Conservation (phyloP, 148 eudicot species). For the Beta vulgaris region DNA sequence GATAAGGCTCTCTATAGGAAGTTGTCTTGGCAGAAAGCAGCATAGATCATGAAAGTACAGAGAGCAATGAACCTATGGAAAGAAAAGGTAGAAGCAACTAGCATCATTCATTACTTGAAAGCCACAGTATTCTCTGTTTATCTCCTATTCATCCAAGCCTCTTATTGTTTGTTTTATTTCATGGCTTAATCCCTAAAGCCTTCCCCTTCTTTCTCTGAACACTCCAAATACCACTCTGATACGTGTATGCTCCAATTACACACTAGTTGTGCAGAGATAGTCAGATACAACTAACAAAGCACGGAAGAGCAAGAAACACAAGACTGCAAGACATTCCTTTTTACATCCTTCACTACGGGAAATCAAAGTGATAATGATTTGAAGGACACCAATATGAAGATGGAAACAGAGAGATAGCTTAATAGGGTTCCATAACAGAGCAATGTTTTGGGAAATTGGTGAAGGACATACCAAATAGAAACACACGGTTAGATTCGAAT, state of each 20-base stretch:
- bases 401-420: not conserved
- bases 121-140: not conserved
- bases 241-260: not conserved
- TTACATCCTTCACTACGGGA: not conserved
- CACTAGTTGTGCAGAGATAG: not conserved
- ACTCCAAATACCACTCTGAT: not conserved
- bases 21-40: not conserved
- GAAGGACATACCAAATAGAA: not conserved
- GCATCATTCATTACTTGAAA: not conserved
- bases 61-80: not conserved
- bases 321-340: not conserved
- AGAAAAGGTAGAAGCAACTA: too few species aligned
- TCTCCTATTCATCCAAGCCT: not conserved
- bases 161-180: not conserved
- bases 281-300: not conserved
- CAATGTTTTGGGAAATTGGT: not conserved
- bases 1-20: too few species aligned
- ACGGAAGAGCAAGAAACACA: not conserved
- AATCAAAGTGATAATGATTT: not conserved
- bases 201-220: not conserved
- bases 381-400: not conserved
- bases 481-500: too few species aligned
- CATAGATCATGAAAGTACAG: not conserved
- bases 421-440: not conserved
- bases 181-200: not conserved